Base-by-base conservation (phyloP, 1,284 basidiomycete species). In the Austroboletus niveus region DNA sequence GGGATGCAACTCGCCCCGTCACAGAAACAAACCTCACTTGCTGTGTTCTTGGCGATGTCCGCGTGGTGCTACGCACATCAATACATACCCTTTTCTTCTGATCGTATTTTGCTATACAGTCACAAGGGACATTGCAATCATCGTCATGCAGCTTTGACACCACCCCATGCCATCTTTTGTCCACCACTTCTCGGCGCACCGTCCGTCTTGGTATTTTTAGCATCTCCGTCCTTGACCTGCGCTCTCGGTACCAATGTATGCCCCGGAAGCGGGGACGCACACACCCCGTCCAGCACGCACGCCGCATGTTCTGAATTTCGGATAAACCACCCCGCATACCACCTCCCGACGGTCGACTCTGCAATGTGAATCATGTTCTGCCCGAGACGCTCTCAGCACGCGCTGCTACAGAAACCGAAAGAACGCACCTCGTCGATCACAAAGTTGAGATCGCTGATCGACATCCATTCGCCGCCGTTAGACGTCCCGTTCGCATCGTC, bases 291-390 rank as follows among this genome's bases (percentile, higher is more conserved):
- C 58, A 87, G 79, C 47, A 93, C 89, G 54, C 90, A 81, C 66
- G 92, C 89, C 12, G 92, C 86, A 61, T 93, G 84, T 70, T 95
- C 92, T 5, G 92, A 91, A 72, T 94, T 94, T 58, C 94, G 87
- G 72, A 98, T 94, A 75, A 98, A 98, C 92, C 93, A 97, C 39
- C 94, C 93, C 3, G 94, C 95, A 67, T 92, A 98, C 50, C 94
- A 85, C 46, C 95, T 75, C 22, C 95, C 94, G 12, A 96, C 86
- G 0, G 94, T 94, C 15, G 90, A 92, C 70, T 98, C 95, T 15
- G 92, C 89, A 62, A 98, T 94, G 64, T 96, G 92, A 8, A 98
- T 89, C 91, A 95, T 94, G 66, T 94, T 89, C 91, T 94, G 40
- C 20, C 31, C 45, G 5, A n/a, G 10, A 3, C 30, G 5, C 10